Evolutionary conservation across 1,284 basidiomycete genomes (phyloP), one percentile per base, ranked within the genome.

Genomic region (Ganoderma boninense): DNA sequence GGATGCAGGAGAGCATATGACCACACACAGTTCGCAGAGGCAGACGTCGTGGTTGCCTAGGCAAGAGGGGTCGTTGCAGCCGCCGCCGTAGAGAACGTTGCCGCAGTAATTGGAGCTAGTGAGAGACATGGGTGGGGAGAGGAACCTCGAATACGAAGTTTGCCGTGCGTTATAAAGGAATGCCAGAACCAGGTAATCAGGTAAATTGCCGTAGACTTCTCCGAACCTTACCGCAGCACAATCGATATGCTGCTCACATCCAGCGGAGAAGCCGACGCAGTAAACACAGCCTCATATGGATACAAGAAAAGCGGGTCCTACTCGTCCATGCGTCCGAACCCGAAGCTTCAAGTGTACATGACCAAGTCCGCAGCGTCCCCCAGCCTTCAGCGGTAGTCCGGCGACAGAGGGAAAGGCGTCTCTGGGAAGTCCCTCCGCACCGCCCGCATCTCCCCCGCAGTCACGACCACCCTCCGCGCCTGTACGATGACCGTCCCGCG

Each of bases 1-100:
- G 8, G 46, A 4, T 1, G 65, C 63, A 4, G 65, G 73, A 35
- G 67, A 73, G 54, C 72, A 74, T 0, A 76, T 64, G 2, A 72
- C 65, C 10, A 69, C 69, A 56, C 75, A 76, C 0, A 70, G 29
- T 44, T 69, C 57, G 62, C 75, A 76, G 8, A 76, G 67, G 1
- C 64, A 44, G 5, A 71, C 72, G 38, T 76, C 66, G 46, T 76
- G 75, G n/a, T 68, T 68, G 7, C 60, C 52, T 3, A 23, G 7
- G 56, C 75, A 76, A 0, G 52, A 40, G 0, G 23, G 16, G 18
- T 57, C 52, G 1, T 54, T 32, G 64, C 74, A 75, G 7, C 71
- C 71, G 0, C 69, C 68, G 18, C 69, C 68, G n/a, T 68, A 71
- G 40, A 75, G 69, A 7, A 69, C 59, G 11, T 66, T 54, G 5